These are phyloP conservation scores for Botrytis hyacinthi DNA, from an alignment of 2,329 filamentous ascomycete species.

Conservation along the genomic window DNA sequence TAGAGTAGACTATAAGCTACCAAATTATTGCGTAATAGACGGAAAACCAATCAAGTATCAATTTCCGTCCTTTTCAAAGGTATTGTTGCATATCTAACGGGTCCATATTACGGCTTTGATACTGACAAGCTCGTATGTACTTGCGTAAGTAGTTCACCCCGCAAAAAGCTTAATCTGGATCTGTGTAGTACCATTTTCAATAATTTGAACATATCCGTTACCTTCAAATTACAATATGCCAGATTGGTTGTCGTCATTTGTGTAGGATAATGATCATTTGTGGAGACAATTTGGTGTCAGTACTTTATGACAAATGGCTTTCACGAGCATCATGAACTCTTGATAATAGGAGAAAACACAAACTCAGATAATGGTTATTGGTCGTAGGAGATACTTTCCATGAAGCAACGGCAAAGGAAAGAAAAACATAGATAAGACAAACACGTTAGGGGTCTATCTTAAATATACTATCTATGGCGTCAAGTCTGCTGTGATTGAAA, in stretches of 20 bases:
- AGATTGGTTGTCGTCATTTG: accelerated
- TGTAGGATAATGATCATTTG: neutral
- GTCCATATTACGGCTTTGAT: neutral
- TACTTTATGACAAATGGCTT: neutral
- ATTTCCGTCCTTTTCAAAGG: accelerated
- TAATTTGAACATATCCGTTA: accelerated
- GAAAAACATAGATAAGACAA: neutral
- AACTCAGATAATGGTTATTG: no score
- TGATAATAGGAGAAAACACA: neutral
- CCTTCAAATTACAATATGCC: neutral
- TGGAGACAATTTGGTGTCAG: neutral
- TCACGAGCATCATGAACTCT: neutral
- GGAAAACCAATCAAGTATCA: neutral
- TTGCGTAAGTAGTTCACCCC: neutral
- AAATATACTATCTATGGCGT: neutral
- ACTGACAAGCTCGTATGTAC: neutral
- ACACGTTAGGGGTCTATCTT: accelerated
- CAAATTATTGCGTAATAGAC: neutral
- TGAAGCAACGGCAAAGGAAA: neutral
- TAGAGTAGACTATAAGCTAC: neutral
- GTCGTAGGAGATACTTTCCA: neutral
- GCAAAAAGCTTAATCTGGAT: neutral
- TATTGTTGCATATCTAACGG: neutral
- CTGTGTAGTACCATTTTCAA: neutral
- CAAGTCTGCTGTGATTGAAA: neutral